A percentile compares a stretch with the other conserved stretches of the same genome.
phyloP scores from a whole-genome alignment of 2,329 filamentous ascomycete genomes.

The Zelopaecilomyces penicillatus region DNA sequence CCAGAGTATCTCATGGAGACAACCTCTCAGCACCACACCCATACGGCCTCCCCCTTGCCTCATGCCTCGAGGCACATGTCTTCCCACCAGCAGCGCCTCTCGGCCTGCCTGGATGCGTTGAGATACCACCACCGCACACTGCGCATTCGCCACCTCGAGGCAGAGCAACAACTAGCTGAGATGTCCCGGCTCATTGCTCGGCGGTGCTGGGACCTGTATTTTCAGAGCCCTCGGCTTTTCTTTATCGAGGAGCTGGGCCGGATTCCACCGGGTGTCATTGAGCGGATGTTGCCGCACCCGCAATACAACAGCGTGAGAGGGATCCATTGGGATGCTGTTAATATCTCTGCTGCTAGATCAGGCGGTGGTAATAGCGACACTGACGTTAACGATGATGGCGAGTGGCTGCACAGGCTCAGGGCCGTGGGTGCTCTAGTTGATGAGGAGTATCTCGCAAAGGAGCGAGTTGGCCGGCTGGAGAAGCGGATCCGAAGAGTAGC shows the following conservation, averaged over 20 bases:
- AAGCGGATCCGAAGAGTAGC: not conserved
- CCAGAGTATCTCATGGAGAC: slow-evolving; percentile 2
- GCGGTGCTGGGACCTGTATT: slow-evolving; percentile 3
- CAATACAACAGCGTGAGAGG: too few relatives aligned
- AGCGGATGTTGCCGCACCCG: too few relatives aligned
- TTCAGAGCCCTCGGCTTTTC: slow-evolving; percentile 2
- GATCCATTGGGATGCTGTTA: too few relatives aligned
- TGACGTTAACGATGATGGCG: too few relatives aligned
- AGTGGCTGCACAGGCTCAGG: too few relatives aligned
- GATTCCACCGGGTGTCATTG: not conserved
- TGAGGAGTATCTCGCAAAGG: not conserved
- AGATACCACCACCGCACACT: not conserved
- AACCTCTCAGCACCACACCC: not conserved
- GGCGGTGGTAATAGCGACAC: too few relatives aligned
- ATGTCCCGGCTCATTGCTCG: not conserved
- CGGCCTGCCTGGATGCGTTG: slow-evolving; percentile 3
- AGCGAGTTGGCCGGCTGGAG: not conserved
- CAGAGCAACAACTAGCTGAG: not conserved
- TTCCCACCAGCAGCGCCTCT: slow-evolving; percentile 1
- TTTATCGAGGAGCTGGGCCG: slow-evolving; percentile 2
- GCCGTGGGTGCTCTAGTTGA: not conserved
- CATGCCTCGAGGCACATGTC: too few relatives aligned
- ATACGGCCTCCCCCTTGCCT: not conserved
- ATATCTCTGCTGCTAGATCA: too few relatives aligned
- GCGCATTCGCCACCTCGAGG: not conserved